Evolutionary conservation across 805 yeast species (phyloP).

Genomic region (Huiozyma sinensis): DNA sequence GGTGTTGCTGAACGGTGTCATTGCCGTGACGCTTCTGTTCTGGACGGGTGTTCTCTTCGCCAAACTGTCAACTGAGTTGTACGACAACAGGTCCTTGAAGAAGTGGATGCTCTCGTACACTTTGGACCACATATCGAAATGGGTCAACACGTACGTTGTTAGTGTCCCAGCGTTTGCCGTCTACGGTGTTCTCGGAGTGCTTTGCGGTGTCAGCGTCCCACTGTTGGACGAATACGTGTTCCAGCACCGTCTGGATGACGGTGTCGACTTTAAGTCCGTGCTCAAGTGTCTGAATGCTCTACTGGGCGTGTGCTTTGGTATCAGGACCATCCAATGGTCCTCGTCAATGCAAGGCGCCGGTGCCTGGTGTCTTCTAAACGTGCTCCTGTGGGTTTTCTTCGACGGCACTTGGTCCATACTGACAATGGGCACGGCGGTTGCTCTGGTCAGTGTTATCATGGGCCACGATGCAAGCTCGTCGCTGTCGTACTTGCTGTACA

Average conservation of each 20-base stretch:
- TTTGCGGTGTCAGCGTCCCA: slow-evolving; percentile 50
- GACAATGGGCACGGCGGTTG: slow-evolving; percentile 35
- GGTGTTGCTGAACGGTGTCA: slow-evolving; percentile 6
- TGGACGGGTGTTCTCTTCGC: slow-evolving; percentile 43
- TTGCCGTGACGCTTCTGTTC: slow-evolving; percentile 24
- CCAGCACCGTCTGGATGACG: slow-evolving; percentile 3
- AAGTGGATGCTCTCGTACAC: slow-evolving; percentile 37
- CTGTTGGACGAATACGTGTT: slow-evolving; percentile 22
- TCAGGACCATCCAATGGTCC: slow-evolving; percentile 59
- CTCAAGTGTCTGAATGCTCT: slow-evolving; percentile 38
- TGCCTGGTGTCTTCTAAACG: slow-evolving; percentile 52
- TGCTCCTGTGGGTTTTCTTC: slow-evolving; percentile 55
- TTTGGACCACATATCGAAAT: slow-evolving; percentile 2
- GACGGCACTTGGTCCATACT: slow-evolving; percentile 54
- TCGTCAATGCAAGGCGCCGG: slow-evolving; percentile 53
- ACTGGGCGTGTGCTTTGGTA: slow-evolving; percentile 61
- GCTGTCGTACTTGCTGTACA: slow-evolving; percentile 12
- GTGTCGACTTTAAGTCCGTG: slow-evolving; percentile 7
- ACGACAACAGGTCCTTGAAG: slow-evolving; percentile 36
- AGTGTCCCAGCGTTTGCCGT: not conserved
- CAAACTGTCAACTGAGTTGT: slow-evolving; percentile 41
- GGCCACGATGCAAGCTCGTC: slow-evolving; percentile 11
- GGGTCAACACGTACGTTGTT: not conserved
- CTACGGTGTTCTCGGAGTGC: slow-evolving; percentile 42
- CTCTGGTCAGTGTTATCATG: slow-evolving; percentile 21